phyloP scores from a whole-genome alignment of 306 rosid species.

The Benincasa hispida region DNA sequence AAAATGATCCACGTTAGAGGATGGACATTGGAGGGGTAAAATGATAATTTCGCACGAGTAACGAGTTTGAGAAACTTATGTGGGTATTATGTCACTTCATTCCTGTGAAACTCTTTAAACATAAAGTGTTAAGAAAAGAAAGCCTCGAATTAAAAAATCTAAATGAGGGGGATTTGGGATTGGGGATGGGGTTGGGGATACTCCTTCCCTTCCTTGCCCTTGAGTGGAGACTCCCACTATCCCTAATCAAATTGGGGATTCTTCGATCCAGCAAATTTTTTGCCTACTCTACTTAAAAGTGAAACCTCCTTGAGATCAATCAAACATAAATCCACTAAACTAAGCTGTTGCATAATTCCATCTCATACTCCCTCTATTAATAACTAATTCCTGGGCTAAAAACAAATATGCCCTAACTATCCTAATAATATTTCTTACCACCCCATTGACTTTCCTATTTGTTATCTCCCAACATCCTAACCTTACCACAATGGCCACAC shows the following conservation, averaged over 20 bases:
- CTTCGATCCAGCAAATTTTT: too few species aligned
- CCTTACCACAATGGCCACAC: not conserved
- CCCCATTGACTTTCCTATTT: not conserved
- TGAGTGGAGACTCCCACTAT: too few species aligned
- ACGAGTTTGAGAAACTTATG: not conserved
- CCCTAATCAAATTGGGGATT: too few species aligned
- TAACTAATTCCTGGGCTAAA: not conserved
- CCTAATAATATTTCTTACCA: not conserved
- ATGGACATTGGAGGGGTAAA: not conserved
- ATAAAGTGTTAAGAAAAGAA: not conserved
- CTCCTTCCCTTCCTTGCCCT: too few species aligned
- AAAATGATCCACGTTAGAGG: too few species aligned
- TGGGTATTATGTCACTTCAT: not conserved
- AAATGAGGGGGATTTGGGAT: too few species aligned
- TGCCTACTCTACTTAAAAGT: too few species aligned
- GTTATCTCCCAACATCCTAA: not conserved
- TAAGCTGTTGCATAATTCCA: not conserved
- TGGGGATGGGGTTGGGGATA: too few species aligned
- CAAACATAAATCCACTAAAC: not conserved
- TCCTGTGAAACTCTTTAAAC: not conserved
- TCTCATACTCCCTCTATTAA: not conserved
- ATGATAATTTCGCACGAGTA: not conserved
- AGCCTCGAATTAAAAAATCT: not conserved
- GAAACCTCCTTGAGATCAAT: not conserved
- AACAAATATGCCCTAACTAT: not conserved